Evolutionary conservation across 129 eudicot genomes (phyloP), one percentile per base, ranked within the genome.

Genomic region (Saposhnikovia divaricata): DNA sequence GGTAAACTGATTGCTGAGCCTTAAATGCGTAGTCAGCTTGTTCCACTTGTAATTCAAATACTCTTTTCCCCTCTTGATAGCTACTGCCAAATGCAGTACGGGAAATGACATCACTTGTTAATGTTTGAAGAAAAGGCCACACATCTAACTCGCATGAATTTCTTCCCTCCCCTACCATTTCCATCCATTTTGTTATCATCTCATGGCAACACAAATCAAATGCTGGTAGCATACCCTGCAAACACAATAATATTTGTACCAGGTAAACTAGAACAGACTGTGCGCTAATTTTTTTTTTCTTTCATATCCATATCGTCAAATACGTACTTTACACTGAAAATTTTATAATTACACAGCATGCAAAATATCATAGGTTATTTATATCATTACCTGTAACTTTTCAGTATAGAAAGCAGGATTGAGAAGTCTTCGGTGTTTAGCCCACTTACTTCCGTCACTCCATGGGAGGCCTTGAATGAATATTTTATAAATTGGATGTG

Each of bases 391-490:
- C 37, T 34, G 1, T 2, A 34, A 34, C 37, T 34, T 34, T 34
- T 34, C 37, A 34, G 37, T 1, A 2, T 34, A 2, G 37, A 34
- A 34, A 34, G 37, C 91, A 13, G 88, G 93, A 66, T 84, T 90
- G 69, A 90, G 76, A 57, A 87, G 63, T 63, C 84, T 87, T 72
- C 87, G 80, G 77, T 90, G 93, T 50, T 78, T 87, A 12, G 65
- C 72, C 90, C 71, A 63, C 38, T 63, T 63, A 28, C 16, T 4
- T 28, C 71, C 71, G 1, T 25, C 37, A 63, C 7, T 8, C 25
- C 16, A 0, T 63, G 38, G 38, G 16, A 63, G 71, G 4, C 71
- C 71, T 0, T 63, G 1, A 4, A 63, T 9, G 5, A 63, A 63
- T 0, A 25, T 7, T 38, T 28, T 63, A 28, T 9, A 25, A 0